Percentiles rank a stretch among this genome's conserved stretches.
Evolutionary conservation across 345 rosid species (phyloP).

Genomic region (rapeseed (Brassica napus)): DNA sequence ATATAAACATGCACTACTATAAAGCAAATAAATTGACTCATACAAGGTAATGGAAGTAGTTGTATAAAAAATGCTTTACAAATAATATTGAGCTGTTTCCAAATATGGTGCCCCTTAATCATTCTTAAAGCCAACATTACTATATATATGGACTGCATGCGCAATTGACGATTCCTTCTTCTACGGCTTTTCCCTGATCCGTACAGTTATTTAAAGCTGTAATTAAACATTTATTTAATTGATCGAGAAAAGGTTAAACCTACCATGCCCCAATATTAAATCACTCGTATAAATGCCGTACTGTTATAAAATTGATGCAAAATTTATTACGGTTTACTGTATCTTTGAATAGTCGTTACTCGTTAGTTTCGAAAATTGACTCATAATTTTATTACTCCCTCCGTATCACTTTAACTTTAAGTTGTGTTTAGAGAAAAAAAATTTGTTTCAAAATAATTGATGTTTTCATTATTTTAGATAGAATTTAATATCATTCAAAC

Average conservation of each 20-base stretch:
- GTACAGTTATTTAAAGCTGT: conserved; percentile 39
- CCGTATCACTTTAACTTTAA: too few species aligned
- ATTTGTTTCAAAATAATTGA: too few species aligned
- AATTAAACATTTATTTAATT: conserved; percentile 1
- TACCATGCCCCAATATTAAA: conserved; percentile 23
- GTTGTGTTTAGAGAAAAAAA: too few species aligned
- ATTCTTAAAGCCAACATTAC: conserved; percentile 29
- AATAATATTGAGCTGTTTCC: conserved; percentile 21
- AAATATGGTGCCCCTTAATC: conserved; percentile 32
- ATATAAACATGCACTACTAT: conserved; percentile 5
- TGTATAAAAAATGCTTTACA: conserved; percentile 23
- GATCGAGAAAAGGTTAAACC: conserved; percentile 5
- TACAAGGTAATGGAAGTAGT: conserved; percentile 36
- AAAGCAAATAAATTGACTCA: conserved; percentile 25
- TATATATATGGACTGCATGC: conserved; percentile 26
- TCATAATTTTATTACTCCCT: conserved; percentile 8
- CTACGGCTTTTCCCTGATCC: conserved; percentile 33
- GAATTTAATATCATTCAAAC: too few species aligned
- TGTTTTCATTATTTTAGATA: too few species aligned
- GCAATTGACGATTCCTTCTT: conserved; percentile 37
- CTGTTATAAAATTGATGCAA: not conserved
- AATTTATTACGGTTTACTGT: not conserved
- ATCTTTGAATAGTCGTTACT: conserved; percentile 23
- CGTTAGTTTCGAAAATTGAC: conserved; percentile 12
- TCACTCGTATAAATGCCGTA: conserved; percentile 7